Conservation (phyloP, 768 basidiomycete species). For the Mycena vitilis region DNA sequence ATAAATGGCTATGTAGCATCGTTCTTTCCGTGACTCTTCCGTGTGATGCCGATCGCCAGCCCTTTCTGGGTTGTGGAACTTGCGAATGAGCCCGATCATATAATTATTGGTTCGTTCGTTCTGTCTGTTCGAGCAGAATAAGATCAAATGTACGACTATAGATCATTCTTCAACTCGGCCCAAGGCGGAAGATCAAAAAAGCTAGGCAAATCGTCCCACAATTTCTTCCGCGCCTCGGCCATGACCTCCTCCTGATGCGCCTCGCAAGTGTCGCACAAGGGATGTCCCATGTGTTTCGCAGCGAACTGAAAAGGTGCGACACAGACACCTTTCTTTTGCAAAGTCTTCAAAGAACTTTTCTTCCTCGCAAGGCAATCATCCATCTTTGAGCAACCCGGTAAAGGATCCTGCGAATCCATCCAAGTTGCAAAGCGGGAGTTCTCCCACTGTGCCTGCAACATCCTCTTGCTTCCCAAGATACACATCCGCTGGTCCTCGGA, state of each 20-base stretch:
- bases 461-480: background rate
- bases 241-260: background rate
- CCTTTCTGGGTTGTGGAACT: too few species aligned
- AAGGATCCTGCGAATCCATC: background rate
- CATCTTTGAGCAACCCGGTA: background rate
- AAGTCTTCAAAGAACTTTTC: too few species aligned
- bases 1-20: constrained; percentile 16
- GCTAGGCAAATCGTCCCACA: background rate
- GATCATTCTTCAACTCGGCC: constrained; percentile 1
- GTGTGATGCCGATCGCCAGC: too few species aligned
- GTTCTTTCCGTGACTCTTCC: too few species aligned
- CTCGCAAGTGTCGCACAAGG: background rate
- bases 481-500: background rate
- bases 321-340: too few species aligned
- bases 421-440: background rate
- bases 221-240: background rate
- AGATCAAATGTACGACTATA: background rate
- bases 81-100: too few species aligned
- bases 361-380: background rate
- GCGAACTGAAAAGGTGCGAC: too few species aligned
- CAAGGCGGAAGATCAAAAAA: background rate
- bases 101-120: too few species aligned
- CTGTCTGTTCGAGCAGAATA: too few species aligned
- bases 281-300: too few species aligned
- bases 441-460: constrained; percentile 11